Evolutionary conservation across 768 basidiomycete species (phyloP).

Genomic region (Pulveroboletus sp.): DNA sequence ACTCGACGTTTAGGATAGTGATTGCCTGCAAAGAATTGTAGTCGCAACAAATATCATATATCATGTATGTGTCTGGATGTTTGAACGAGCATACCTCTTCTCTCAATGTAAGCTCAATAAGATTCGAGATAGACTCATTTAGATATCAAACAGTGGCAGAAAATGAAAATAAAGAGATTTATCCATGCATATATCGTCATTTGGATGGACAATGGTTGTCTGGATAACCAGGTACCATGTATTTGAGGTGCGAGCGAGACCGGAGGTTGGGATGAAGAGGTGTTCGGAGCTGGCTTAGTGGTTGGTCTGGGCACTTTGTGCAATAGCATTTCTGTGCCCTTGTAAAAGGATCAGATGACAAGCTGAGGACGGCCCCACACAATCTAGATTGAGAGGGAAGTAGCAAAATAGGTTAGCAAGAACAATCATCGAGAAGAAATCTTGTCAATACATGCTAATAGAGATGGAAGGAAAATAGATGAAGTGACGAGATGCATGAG

Average conservation of each 20-base stretch:
- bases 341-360: slow-evolving; percentile 31
- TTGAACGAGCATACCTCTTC: too few species aligned
- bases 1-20: too few species aligned
- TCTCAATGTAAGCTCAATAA: too few species aligned
- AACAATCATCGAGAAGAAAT: slow-evolving; percentile 25
- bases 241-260: slow-evolving; percentile 41
- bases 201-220: slow-evolving; percentile 51
- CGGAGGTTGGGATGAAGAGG: slow-evolving; percentile 32
- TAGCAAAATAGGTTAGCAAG: slow-evolving; percentile 28
- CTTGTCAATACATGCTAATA: slow-evolving; percentile 36
- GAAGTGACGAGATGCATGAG: slow-evolving; percentile 72
- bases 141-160: too few species aligned
- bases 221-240: slow-evolving; percentile 58
- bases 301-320: slow-evolving; percentile 31
- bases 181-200: slow-evolving; percentile 54
- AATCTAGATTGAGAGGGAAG: slow-evolving; percentile 29
- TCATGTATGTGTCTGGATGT: too few species aligned
- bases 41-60: too few species aligned
- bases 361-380: slow-evolving; percentile 33
- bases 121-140: too few species aligned
- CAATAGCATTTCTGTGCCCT: slow-evolving; percentile 25
- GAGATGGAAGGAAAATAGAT: slow-evolving; percentile 55
- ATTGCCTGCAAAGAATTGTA: too few species aligned
- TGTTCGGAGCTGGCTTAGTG: slow-evolving; percentile 23
- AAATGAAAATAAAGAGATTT: too few species aligned